Base-by-base conservation (phyloP, 1,139 yeast species). In the Pneumocystis sp. region DNA sequence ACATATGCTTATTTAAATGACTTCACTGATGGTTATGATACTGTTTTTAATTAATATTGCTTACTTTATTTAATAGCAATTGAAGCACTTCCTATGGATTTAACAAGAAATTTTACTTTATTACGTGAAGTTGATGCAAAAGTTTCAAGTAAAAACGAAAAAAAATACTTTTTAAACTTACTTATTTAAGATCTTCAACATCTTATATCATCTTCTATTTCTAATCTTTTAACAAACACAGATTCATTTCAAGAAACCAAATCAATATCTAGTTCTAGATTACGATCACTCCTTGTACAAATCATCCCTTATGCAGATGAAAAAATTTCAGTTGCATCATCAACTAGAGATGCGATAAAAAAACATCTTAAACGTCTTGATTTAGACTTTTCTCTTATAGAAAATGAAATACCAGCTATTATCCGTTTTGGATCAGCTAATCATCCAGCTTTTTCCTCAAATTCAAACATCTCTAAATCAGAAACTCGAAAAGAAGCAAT, bases 301-400 rank as follows among this genome's bases (percentile, higher is more conserved):
- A 80, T 93, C 64, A 85, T 93, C 78, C 97, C 97, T 0, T 89
- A 96, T 70, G 78, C 93, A 67, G 98, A 93, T 73, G 97, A 93
- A 74, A 93, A 93, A 76, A 90, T 93, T 95, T 97, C 93, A 74
- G 97, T 93, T 56, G 95, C 97, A 2, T 86, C 93, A 1, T 87
- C 89, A 56, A 96, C 97, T 37, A 82, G 89, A 40, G 97, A 91
- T 71, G 82, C 86, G 31, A 81, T 90, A 64, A 78, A 81, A 59
- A 83, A 85, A 69, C 89, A 89, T 72, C 78, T 89, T 70, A 80
- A 79, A 65, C 79, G 97, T 63, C 81, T 93, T 69, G 88, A 91
- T 73, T 83, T 86, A 70, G 96, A 89, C 73, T 91, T 84, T 76
- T 79, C 82, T 67, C 84, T 86, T 65, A 82, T 91, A 65, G 83